A percentile compares a stretch with the other conserved stretches of the same genome.
Conservation (phyloP, 371 early-diverging fungal genomes). For the Actinomucor elegans region DNA sequence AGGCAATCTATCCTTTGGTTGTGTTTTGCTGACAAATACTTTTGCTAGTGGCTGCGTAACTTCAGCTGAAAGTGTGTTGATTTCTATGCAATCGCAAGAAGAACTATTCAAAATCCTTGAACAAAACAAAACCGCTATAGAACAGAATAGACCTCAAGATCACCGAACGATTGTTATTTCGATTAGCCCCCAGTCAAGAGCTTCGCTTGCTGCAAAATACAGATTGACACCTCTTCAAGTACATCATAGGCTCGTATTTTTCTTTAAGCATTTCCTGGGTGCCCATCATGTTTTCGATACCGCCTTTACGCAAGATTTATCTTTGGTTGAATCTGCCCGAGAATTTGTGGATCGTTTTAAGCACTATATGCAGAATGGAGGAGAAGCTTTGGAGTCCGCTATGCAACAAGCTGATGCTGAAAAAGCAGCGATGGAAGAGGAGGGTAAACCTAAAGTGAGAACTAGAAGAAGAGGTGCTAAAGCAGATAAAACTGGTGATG, state of each 20-base stretch:
- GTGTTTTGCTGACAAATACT: not conserved
- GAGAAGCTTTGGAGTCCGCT: slow-evolving; percentile 36
- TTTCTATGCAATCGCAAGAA: slow-evolving; percentile 88
- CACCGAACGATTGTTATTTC: slow-evolving; percentile 73
- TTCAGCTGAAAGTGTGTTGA: slow-evolving; percentile 92
- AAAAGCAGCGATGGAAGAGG: slow-evolving; percentile 16
- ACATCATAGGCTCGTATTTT: slow-evolving; percentile 56
- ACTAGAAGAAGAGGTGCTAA: slow-evolving; percentile 18
- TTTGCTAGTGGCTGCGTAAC: slow-evolving; percentile 90
- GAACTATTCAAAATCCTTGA: slow-evolving; percentile 78
- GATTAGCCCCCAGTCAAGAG: slow-evolving; percentile 89
- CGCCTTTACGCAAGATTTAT: slow-evolving; percentile 83
- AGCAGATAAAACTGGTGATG: slow-evolving; percentile 19
- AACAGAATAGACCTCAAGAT: slow-evolving; percentile 43
- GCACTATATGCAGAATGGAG: slow-evolving; percentile 43
- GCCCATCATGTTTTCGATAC: slow-evolving; percentile 87
- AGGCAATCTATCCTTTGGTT: not conserved
- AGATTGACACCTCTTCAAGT: slow-evolving; percentile 62
- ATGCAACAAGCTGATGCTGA: slow-evolving; percentile 32
- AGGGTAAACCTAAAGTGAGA: slow-evolving; percentile 21
- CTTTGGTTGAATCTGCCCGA: slow-evolving; percentile 79
- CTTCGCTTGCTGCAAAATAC: slow-evolving; percentile 89
- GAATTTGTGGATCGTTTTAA: slow-evolving; percentile 85
- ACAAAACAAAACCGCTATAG: slow-evolving; percentile 55
- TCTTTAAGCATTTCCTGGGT: slow-evolving; percentile 73